A percentile compares a stretch with the other conserved stretches of the same genome.
Conservation (phyloP, 169 alveolate species). For the Cryptosporidium andersoni region DNA sequence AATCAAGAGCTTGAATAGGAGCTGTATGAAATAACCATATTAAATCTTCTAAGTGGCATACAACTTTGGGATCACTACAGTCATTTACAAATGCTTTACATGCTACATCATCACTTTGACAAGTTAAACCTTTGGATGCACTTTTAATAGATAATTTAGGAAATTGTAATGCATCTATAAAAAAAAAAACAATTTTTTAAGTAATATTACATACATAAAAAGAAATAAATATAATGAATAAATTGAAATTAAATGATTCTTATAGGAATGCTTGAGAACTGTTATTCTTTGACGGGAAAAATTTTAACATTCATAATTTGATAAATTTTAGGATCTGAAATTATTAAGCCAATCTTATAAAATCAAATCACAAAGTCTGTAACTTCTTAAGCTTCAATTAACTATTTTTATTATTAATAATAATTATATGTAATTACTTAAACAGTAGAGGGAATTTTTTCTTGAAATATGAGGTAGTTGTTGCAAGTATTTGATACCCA, state of each 20-base stretch:
- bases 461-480: too few relatives aligned
- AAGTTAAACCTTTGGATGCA: slow-evolving; percentile 43
- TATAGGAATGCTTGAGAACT: too few relatives aligned
- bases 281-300: too few relatives aligned
- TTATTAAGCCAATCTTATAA: too few relatives aligned
- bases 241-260: neutral
- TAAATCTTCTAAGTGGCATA: slow-evolving; percentile 60
- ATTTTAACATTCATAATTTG: too few relatives aligned
- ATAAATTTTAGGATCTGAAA: too few relatives aligned
- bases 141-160: slow-evolving; percentile 52
- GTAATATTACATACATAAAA: neutral
- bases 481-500: too few relatives aligned
- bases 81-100: slow-evolving; percentile 58
- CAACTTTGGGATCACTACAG: slow-evolving; percentile 58
- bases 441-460: too few relatives aligned
- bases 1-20: slow-evolving; percentile 28
- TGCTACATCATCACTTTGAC: slow-evolving; percentile 67
- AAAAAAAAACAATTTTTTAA: neutral
- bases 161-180: slow-evolving; percentile 40
- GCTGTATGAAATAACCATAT: slow-evolving; percentile 64
- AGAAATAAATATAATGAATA: neutral
- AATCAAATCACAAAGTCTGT: too few relatives aligned
- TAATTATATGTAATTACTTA: too few relatives aligned
- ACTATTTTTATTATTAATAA: too few relatives aligned
- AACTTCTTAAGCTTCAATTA: too few relatives aligned